Conservation (phyloP, 2,329 filamentous ascomycete species). For the Mycosphaerelloides madeirae region DNA sequence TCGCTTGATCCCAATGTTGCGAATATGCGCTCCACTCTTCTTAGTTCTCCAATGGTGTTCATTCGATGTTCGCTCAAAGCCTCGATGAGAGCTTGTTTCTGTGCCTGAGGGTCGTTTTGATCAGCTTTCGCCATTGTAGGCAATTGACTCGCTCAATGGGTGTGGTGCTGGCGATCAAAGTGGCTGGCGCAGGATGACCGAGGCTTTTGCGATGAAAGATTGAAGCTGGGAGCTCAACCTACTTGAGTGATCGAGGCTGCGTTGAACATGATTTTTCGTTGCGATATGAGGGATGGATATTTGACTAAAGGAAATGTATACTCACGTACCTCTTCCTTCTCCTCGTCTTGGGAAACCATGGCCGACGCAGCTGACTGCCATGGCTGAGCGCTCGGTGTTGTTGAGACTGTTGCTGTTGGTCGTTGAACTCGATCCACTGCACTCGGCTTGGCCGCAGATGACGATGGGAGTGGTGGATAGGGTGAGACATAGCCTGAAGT, state of each 20-base stretch:
- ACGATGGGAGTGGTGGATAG: conserved; percentile 12
- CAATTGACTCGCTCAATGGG: not conserved
- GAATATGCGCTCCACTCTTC: conserved; percentile 64
- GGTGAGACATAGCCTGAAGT: conserved; percentile 13
- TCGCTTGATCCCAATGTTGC: conserved; percentile 55
- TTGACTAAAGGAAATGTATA: not conserved
- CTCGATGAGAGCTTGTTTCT: conserved; percentile 55
- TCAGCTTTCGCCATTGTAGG: conserved; percentile 12
- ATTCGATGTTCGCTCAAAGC: conserved; percentile 62
- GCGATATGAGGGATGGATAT: not conserved
- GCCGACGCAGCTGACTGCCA: conserved; percentile 6
- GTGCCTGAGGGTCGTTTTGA: conserved; percentile 31
- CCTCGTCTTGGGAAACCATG: conserved; percentile 2
- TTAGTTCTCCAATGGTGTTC: conserved; percentile 68
- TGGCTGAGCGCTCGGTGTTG: conserved; percentile 1
- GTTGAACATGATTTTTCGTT: conserved; percentile 6
- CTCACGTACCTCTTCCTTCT: conserved; percentile 9
- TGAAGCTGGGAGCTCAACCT: conserved; percentile 6
- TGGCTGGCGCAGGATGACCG: conserved; percentile 1
- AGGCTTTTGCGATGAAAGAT: not conserved
- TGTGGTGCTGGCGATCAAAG: not conserved
- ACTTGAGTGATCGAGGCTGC: conserved; percentile 12
- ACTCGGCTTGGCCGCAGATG: conserved; percentile 5
- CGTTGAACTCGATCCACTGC: not conserved
- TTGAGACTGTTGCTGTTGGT: not conserved